These are phyloP conservation scores for Tylopilus cervinicoccineus DNA, from an alignment of 768 basidiomycete genomes.

Conservation along the genomic window DNA sequence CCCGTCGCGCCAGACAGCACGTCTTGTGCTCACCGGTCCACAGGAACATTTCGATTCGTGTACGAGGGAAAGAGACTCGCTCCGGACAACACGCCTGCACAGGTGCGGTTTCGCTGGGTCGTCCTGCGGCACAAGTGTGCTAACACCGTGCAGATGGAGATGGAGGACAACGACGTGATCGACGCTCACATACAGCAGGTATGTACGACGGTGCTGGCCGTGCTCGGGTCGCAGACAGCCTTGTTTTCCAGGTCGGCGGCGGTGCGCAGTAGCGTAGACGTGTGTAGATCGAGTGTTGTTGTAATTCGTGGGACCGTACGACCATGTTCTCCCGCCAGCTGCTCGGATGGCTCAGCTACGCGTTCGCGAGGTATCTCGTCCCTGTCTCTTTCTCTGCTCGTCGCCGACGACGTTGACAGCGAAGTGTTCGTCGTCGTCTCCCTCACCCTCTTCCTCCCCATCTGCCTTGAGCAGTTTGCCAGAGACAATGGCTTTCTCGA, in stretches of 20 bases:
- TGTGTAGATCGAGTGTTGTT: neutral
- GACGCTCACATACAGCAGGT: conserved; percentile 60
- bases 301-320: conserved; percentile 3
- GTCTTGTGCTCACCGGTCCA: neutral
- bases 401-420: conserved; percentile 32
- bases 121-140: neutral
- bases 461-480: conserved; percentile 85
- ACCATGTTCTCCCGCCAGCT: conserved; percentile 33
- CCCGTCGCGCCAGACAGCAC: neutral
- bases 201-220: conserved; percentile 13
- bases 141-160: conserved; percentile 37
- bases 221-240: neutral
- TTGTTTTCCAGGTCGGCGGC: conserved; percentile 21
- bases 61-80: conserved; percentile 51
- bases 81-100: conserved; percentile 49
- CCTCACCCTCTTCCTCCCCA: conserved; percentile 76
- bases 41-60: conserved; percentile 63
- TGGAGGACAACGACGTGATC: conserved; percentile 63
- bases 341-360: conserved; percentile 79
- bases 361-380: conserved; percentile 65
- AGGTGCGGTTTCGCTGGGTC: conserved; percentile 35
- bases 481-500: conserved; percentile 80
- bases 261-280: neutral
- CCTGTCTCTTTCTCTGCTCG: neutral
- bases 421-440: conserved; percentile 82